Evolutionary conservation across 2,329 filamentous ascomycete genomes (phyloP).

Genomic region (Epichloe hybrida): DNA sequence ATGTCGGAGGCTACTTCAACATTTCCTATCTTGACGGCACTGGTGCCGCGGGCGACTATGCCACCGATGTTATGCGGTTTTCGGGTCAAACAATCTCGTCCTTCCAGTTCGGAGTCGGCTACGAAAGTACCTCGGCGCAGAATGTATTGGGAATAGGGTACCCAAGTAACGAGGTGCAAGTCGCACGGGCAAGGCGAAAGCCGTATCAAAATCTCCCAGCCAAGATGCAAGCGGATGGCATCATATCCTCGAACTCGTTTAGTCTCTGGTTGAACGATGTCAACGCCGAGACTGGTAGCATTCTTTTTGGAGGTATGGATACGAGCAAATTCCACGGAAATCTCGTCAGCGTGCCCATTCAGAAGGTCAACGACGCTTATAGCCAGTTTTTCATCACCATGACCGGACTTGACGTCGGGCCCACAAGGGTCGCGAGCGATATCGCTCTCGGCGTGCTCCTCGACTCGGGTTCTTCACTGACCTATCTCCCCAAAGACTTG

Average conservation of each 20-base stretch:
- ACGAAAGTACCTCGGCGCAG: conserved; percentile 44
- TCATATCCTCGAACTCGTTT: conserved; percentile 55
- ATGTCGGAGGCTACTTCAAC: conserved; percentile 65
- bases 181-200: conserved; percentile 37
- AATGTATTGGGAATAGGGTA: conserved; percentile 85
- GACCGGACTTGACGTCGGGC: conserved; percentile 39
- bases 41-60: conserved; percentile 66
- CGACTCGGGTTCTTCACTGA: conserved; percentile 56
- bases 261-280: conserved; percentile 67
- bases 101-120: conserved; percentile 64
- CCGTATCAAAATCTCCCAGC: conserved; percentile 58
- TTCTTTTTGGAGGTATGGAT: conserved; percentile 67
- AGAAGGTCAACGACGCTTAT: conserved; percentile 36
- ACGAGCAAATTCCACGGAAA: conserved; percentile 47
- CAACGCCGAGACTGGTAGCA: conserved; percentile 47
- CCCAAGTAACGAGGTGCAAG: conserved; percentile 60
- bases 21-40: conserved; percentile 80
- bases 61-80: conserved; percentile 55
- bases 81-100: conserved; percentile 36
- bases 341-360: conserved; percentile 54
- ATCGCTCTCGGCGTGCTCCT: conserved; percentile 51
- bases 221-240: conserved; percentile 44
- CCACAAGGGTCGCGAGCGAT: conserved; percentile 27
- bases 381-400: conserved; percentile 57
- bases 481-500: conserved; percentile 49